Evolutionary conservation across 768 basidiomycete genomes (phyloP).

Genomic region (Crassisporium funariophilum): DNA sequence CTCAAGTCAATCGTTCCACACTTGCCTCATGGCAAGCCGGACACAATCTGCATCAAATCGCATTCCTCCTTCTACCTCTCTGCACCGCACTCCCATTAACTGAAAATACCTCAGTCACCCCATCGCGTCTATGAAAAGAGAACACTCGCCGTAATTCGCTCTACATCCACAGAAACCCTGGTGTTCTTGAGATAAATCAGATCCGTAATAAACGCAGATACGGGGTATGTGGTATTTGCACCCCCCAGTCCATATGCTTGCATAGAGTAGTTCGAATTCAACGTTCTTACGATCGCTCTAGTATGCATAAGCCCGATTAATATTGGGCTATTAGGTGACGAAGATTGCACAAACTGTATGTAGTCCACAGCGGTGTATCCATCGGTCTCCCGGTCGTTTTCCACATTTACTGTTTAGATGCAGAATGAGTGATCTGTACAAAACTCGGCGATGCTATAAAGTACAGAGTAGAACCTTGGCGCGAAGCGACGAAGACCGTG

Average conservation of each 20-base stretch:
- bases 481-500: slow-evolving; percentile 65
- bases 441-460: too few relatives aligned
- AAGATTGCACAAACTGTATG: slow-evolving; percentile 53
- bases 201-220: slow-evolving; percentile 84
- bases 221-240: slow-evolving; percentile 64
- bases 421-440: too few relatives aligned
- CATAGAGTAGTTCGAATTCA: slow-evolving; percentile 62
- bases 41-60: slow-evolving; percentile 26
- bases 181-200: slow-evolving; percentile 74
- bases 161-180: slow-evolving; percentile 61
- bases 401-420: slow-evolving; percentile 88
- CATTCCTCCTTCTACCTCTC: slow-evolving; percentile 40
- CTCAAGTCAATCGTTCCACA: slow-evolving; percentile 22
- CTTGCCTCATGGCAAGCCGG: slow-evolving; percentile 22
- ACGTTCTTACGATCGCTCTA: slow-evolving; percentile 69
- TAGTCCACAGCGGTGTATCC: slow-evolving; percentile 86
- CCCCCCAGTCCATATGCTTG: slow-evolving; percentile 60
- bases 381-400: slow-evolving; percentile 89
- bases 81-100: slow-evolving; percentile 62
- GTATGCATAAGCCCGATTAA: not conserved
- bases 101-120: slow-evolving; percentile 26
- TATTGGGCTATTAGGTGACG: not conserved
- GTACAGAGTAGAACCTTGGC: slow-evolving; percentile 89
- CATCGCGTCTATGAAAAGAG: slow-evolving; percentile 1
- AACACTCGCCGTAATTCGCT: slow-evolving; percentile 58